Conservation (phyloP, 495 filamentous ascomycete species). For the Xylaria castorea region DNA sequence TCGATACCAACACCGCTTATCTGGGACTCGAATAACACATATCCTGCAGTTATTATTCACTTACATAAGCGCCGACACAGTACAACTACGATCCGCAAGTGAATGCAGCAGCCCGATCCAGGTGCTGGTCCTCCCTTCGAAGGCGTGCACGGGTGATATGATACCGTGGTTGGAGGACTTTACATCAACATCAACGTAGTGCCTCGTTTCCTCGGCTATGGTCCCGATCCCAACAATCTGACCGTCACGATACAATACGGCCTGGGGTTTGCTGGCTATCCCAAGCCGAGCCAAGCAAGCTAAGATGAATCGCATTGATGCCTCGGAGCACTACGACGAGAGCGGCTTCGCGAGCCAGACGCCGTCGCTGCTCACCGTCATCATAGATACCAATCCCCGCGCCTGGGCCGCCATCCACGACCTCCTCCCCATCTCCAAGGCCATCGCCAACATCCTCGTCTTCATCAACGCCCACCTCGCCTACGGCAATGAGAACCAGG, state of each 20-base stretch:
- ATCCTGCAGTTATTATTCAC: background rate
- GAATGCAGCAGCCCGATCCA: background rate
- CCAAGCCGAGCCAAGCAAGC: background rate
- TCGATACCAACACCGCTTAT: background rate
- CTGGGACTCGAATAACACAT: background rate
- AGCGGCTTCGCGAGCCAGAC: conserved; percentile 62
- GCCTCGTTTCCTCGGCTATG: background rate
- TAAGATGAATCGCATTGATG: conserved; percentile 90
- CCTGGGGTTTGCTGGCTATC: conserved; percentile 2
- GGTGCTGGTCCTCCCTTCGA: background rate
- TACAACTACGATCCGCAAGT: background rate
- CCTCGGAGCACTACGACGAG: conserved; percentile 80
- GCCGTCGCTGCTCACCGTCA: conserved; percentile 86
- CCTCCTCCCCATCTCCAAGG: conserved; percentile 81
- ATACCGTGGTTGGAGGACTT: background rate
- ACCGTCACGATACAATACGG: background rate
- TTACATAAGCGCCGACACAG: background rate
- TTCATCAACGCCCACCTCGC: conserved; percentile 96
- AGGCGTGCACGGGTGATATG: background rate
- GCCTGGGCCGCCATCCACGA: conserved; percentile 84
- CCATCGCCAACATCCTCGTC: conserved; percentile 88
- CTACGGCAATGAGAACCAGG: conserved; percentile 88
- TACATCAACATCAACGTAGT: background rate
- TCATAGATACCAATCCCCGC: conserved; percentile 95
- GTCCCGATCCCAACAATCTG: background rate